These are phyloP conservation scores for Ampelomyces quisqualis DNA, from an alignment of 2,329 filamentous ascomycete species.

Conservation along the genomic window DNA sequence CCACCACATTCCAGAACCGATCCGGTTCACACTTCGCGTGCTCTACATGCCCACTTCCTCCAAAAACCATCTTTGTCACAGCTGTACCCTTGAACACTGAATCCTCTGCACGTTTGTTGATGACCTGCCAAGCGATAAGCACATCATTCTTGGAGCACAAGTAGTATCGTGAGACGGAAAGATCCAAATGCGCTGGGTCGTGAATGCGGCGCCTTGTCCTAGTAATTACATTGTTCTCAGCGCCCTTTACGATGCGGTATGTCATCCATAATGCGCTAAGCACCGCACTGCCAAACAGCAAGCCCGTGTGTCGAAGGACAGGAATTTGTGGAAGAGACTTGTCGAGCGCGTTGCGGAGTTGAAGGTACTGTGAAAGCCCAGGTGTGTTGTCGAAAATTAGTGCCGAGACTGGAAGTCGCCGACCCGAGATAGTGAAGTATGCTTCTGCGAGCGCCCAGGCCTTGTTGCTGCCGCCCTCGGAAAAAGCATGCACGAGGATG, in stretches of 20 bases:
- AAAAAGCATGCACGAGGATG: conserved; percentile 31
- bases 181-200: conserved; percentile 19
- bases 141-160: conserved; percentile 59
- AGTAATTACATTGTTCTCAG: conserved; percentile 24
- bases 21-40: conserved; percentile 58
- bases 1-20: conserved; percentile 55
- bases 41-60: conserved; percentile 59
- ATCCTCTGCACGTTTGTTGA: conserved; percentile 53
- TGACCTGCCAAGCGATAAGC: conserved; percentile 56
- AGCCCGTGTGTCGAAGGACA: conserved; percentile 16
- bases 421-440: conserved; percentile 17
- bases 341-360: conserved; percentile 24
- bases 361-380: conserved; percentile 25
- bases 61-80: conserved; percentile 54
- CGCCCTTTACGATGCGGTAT: conserved; percentile 20
- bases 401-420: conserved; percentile 19
- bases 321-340: conserved; percentile 24
- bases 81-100: conserved; percentile 50
- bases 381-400: conserved; percentile 33
- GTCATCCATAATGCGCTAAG: conserved; percentile 21
- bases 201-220: conserved; percentile 14
- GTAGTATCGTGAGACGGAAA: conserved; percentile 50
- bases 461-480: conserved; percentile 35
- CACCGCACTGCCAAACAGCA: conserved; percentile 14
- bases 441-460: conserved; percentile 27